These are phyloP conservation scores for Colletotrichum incanum DNA, from an alignment of 2,329 filamentous ascomycete genomes.

Conservation along the genomic window DNA sequence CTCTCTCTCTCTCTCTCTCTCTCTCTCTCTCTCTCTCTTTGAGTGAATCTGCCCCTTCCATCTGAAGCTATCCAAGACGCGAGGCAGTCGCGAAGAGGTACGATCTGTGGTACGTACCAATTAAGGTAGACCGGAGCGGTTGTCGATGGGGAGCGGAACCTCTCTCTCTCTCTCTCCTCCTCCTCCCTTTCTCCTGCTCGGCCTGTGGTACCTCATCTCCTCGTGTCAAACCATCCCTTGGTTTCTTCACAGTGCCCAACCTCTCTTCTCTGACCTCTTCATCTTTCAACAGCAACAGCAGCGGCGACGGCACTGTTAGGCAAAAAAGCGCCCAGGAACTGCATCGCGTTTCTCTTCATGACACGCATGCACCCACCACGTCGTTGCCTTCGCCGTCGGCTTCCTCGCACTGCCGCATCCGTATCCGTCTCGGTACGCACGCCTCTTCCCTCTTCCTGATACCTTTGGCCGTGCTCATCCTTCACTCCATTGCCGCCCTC, in stretches of 20 bases:
- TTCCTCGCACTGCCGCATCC: not conserved
- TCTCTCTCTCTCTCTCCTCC: not conserved
- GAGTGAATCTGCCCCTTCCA: not conserved
- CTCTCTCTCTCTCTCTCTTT: no score
- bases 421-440: not conserved
- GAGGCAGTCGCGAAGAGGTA: not conserved
- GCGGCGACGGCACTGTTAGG: not conserved
- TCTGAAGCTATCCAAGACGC: not conserved
- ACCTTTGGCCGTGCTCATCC: constrained; percentile 10
- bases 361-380: not conserved
- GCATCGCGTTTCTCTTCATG: not conserved
- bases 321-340: not conserved
- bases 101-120: not conserved
- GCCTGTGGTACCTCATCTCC: no score
- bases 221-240: no score
- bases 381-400: not conserved
- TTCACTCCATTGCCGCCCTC: constrained; percentile 21
- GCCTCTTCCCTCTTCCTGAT: constrained; percentile 5
- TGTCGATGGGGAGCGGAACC: not conserved
- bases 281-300: not conserved
- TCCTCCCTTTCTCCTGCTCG: not conserved
- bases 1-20: no score
- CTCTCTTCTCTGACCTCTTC: not conserved
- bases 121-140: not conserved
- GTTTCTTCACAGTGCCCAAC: no score